Conservation (phyloP, 2,329 filamentous ascomycete species). For the Colletotrichum cereale region DNA sequence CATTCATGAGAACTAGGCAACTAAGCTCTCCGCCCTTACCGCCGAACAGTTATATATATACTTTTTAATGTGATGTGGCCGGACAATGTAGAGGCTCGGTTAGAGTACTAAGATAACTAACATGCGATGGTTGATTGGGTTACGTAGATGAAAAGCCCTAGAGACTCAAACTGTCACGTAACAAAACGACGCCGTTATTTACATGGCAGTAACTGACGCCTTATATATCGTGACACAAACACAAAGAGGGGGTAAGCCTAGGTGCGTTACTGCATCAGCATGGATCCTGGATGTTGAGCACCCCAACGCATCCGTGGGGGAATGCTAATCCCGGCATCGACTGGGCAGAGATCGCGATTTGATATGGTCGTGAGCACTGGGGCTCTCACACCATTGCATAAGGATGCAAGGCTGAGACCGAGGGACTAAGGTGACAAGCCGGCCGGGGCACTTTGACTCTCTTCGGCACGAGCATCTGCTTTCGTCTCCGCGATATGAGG, state of each 20-base stretch:
- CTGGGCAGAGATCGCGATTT: neutral
- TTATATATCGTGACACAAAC: too few relatives aligned
- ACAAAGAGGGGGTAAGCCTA: too few relatives aligned
- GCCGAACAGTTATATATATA: neutral
- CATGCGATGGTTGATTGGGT: neutral
- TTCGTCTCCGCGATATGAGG: neutral
- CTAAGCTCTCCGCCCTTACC: neutral
- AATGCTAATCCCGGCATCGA: slow-evolving; percentile 1
- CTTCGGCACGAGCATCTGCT: neutral
- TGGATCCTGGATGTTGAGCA: slow-evolving; percentile 11
- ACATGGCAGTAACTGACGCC: too few relatives aligned
- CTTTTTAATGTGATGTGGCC: slow-evolving; percentile 1
- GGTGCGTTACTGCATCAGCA: slow-evolving; percentile 30
- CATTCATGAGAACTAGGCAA: neutral
- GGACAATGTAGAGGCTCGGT: neutral
- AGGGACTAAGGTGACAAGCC: neutral
- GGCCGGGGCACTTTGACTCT: neutral
- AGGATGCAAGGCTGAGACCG: neutral
- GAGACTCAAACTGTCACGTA: neutral
- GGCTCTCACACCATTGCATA: neutral
- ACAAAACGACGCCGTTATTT: too few relatives aligned
- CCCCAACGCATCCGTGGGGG: neutral
- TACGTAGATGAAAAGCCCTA: slow-evolving; percentile 11
- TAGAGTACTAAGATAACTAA: slow-evolving; percentile 6
- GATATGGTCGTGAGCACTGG: neutral